phyloP scores from a whole-genome alignment of 768 basidiomycete genomes.

The Steccherinum ochraceum region DNA sequence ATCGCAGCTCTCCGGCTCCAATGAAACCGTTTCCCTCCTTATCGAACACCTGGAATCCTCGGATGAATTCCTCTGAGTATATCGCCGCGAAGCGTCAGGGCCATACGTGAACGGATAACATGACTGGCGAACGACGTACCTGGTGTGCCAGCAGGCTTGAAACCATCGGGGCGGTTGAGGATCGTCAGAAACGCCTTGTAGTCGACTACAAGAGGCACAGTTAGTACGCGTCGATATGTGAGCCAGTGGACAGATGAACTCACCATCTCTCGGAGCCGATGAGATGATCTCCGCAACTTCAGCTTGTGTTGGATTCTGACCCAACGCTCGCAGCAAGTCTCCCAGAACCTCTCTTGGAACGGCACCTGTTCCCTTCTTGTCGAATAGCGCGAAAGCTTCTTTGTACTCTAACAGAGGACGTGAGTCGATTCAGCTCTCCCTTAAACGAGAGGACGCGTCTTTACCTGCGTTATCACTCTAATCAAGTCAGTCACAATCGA shows the following conservation, averaged over 20 bases:
- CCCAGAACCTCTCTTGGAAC: conserved; percentile 87
- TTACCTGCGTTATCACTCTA: conserved; percentile 51
- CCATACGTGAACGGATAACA: not conserved
- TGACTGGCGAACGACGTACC: conserved; percentile 45
- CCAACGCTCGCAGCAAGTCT: conserved; percentile 87
- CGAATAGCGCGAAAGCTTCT: conserved; percentile 96
- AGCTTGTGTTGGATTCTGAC: conserved; percentile 99
- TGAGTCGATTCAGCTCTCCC: not conserved
- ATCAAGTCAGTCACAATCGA: not conserved
- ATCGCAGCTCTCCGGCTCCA: conserved; percentile 84
- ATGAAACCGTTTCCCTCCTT: conserved; percentile 92
- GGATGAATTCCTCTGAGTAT: conserved; percentile 99
- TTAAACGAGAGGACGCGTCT: not conserved
- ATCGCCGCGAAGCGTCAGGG: conserved; percentile 3
- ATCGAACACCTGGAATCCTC: conserved; percentile 98
- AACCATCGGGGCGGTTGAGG: conserved; percentile 92
- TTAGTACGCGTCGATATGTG: conserved; percentile 1
- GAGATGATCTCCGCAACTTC: conserved; percentile 83
- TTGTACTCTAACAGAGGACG: conserved; percentile 83
- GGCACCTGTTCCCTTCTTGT: conserved; percentile 90
- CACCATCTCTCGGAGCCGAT: conserved; percentile 72
- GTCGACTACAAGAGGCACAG: conserved; percentile 77
- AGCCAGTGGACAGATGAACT: conserved; percentile 14
- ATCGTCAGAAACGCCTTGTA: conserved; percentile 89
- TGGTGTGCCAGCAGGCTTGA: conserved; percentile 94